Percentiles rank a stretch among this genome's conserved stretches.
These are phyloP conservation scores for Alternaria longipes DNA, from an alignment of 2,329 filamentous ascomycete species.

Conservation along the genomic window DNA sequence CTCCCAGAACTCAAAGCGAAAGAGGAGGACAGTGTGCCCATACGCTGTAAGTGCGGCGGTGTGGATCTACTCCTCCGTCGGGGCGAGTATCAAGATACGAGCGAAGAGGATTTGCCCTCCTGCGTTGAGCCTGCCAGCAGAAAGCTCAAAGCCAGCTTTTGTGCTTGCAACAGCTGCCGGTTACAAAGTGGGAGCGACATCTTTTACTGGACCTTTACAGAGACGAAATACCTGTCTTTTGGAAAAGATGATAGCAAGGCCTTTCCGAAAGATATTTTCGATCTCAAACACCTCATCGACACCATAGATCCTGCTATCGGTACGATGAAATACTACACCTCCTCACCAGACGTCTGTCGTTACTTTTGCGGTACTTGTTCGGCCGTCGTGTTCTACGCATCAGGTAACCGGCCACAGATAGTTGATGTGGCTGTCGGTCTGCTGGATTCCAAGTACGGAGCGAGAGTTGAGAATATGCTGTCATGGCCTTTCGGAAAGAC, in stretches of 20 bases:
- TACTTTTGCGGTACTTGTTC: constrained; percentile 62
- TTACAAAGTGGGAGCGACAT: constrained; percentile 55
- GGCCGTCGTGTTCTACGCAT: constrained; percentile 58
- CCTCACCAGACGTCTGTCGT: constrained; percentile 57
- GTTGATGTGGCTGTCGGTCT: constrained; percentile 59
- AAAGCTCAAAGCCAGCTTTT: constrained; percentile 54
- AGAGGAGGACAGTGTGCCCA: constrained; percentile 39
- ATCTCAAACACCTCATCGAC: constrained; percentile 51
- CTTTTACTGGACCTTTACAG: constrained; percentile 57
- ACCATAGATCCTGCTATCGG: constrained; percentile 52
- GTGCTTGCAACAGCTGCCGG: constrained; percentile 61
- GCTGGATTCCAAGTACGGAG: constrained; percentile 56
- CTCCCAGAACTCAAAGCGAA: constrained; percentile 25
- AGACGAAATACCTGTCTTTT: constrained; percentile 54
- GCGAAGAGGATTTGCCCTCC: constrained; percentile 50
- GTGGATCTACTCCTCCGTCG: constrained; percentile 55
- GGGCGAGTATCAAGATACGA: constrained; percentile 38
- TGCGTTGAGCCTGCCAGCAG: constrained; percentile 57
- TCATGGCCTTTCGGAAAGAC: constrained; percentile 53
- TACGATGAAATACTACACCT: constrained; percentile 56
- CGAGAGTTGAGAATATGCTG: constrained; percentile 58
- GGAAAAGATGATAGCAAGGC: not conserved
- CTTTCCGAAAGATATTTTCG: constrained; percentile 44
- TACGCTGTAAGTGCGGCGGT: constrained; percentile 60
- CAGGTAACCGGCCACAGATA: constrained; percentile 50